phyloP scores from a whole-genome alignment of 2,329 filamentous ascomycete species.

The Aspergillus spinulosporus region DNA sequence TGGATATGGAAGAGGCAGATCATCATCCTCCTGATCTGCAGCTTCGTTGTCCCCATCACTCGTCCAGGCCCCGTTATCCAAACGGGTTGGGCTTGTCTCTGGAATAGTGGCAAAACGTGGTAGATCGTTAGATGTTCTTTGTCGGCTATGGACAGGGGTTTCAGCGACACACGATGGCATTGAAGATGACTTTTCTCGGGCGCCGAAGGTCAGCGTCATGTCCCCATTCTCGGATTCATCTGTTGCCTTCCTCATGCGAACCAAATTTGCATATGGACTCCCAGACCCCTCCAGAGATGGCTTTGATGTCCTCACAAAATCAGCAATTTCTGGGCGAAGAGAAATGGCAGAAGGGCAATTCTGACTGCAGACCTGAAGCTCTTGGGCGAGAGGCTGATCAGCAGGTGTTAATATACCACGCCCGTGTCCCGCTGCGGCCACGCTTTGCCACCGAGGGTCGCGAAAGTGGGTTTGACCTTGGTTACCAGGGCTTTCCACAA shows the following conservation, averaged over 20 bases:
- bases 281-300: conserved; percentile 12
- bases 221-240: conserved; percentile 11
- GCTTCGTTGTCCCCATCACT: conserved; percentile 27
- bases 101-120: conserved; percentile 38
- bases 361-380: conserved; percentile 19
- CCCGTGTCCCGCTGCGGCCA: conserved; percentile 16
- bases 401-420: conserved; percentile 21
- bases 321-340: conserved; percentile 13
- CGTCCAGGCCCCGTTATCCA: conserved; percentile 26
- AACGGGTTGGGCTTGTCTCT: conserved; percentile 39
- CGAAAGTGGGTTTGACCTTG: background rate
- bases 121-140: conserved; percentile 26
- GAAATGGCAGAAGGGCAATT: conserved; percentile 3
- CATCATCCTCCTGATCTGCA: conserved; percentile 39
- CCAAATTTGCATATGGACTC: conserved; percentile 11
- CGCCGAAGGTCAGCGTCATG: conserved; percentile 15
- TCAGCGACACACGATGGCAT: conserved; percentile 43
- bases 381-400: conserved; percentile 18
- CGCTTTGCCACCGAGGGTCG: conserved; percentile 10
- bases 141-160: conserved; percentile 37
- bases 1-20: conserved; percentile 36
- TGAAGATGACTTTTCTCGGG: conserved; percentile 36
- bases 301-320: conserved; percentile 12
- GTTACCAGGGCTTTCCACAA: background rate
- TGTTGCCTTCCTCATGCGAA: conserved; percentile 22